Evolutionary conservation across 305 asterid genomes (phyloP).

Genomic region (Solanum aculeatissimum): DNA sequence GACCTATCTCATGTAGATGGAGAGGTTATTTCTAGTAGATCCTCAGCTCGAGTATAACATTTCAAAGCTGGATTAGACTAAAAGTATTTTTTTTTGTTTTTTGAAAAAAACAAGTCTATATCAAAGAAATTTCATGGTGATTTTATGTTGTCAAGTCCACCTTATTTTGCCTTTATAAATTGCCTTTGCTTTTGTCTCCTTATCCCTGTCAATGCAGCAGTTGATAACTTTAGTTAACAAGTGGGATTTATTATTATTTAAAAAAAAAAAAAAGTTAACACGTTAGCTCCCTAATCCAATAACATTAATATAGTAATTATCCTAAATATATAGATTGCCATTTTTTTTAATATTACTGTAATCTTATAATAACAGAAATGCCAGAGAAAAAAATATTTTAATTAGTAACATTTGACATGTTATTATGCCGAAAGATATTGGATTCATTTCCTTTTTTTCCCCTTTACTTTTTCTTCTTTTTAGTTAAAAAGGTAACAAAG

Average conservation of each 20-base stretch:
- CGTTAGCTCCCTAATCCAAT: neutral
- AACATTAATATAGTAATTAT: neutral
- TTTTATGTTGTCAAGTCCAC: neutral
- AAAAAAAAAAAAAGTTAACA: neutral
- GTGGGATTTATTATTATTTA: neutral
- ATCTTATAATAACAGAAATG: neutral
- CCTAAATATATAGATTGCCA: neutral
- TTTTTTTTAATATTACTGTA: neutral
- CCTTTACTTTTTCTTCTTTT: neutral
- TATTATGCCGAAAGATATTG: neutral
- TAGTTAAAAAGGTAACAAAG: neutral
- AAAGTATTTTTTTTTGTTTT: neutral
- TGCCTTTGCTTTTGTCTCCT: conserved; percentile 1
- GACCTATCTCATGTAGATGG: neutral
- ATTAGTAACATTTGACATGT: neutral
- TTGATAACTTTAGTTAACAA: neutral
- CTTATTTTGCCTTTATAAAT: neutral
- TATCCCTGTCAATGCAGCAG: neutral
- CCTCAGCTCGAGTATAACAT: neutral
- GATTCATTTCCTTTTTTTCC: neutral
- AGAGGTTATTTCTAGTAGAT: neutral
- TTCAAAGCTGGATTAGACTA: neutral
- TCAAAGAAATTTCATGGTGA: neutral
- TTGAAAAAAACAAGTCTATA: neutral
- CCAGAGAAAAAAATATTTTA: neutral